Base-by-base conservation (phyloP, 2,329 filamentous ascomycete genomes). In the Pseudogymnoascus sp. region DNA sequence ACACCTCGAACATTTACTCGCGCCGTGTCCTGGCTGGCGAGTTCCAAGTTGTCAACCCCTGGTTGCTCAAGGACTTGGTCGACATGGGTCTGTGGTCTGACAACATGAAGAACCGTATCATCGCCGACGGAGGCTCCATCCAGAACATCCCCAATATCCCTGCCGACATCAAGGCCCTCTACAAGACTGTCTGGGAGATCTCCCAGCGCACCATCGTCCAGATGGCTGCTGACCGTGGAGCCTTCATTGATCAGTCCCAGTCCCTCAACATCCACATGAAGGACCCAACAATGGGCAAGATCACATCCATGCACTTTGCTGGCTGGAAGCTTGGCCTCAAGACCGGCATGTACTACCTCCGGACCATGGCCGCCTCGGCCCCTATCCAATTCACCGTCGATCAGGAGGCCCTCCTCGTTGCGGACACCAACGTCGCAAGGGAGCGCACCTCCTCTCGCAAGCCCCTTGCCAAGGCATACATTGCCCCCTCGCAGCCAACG, bases 51-150 rank as follows among this genome's bases (percentile, higher is more conserved):
- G 94, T 99, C 75, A 99, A 99, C 81, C 94, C 94, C 59, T 99
- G 94, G 94, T 79, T 99, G 65, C 85, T 99, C 64, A 97, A 96
- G 82, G 94, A 99, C 71, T 86, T 99, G 30, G 94, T 99, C 68
- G 94, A 99, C 72, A 90, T 97, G 80, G 94, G 94, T 64, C 82
- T 99, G 47, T 99, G 94, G 94, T 97, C 93, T 57, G 93, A 99
- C 77, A 91, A 91, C 79, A 99, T 99, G 94, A 99, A 99, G 87
- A 99, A 99, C 82, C 91, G 94, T 70, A 99, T 99, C 82, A 99
- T 99, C 71, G 89, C 94, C 62, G 93, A 97, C 65, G 90, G 90
- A 68, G 94, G 94, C 67, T 97, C 93, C 18, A 89, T 99, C 61
- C 94, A 97, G 76, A 93, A 94, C 76, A 93, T 99, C 65, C 90